These are phyloP conservation scores for Amanita exitialis DNA, from an alignment of 768 basidiomycete species.

Conservation along the genomic window DNA sequence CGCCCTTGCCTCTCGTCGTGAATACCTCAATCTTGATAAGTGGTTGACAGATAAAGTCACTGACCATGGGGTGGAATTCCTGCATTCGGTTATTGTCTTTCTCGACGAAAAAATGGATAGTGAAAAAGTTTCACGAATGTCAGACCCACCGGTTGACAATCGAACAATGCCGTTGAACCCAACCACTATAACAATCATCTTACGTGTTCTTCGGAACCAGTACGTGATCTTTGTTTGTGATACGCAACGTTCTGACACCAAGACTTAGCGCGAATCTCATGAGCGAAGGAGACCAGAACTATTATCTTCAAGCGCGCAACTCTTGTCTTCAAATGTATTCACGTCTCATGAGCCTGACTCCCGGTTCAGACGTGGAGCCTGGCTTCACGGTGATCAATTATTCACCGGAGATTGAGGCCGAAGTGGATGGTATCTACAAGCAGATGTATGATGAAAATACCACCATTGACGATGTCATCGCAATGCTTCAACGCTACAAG, in stretches of 20 bases:
- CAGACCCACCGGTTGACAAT: constrained; percentile 69
- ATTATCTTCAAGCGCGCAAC: constrained; percentile 87
- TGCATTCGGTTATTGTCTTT: constrained; percentile 81
- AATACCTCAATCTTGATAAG: constrained; percentile 93
- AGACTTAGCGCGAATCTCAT: constrained; percentile 56
- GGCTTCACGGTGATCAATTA: constrained; percentile 87
- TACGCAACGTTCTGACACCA: neutral
- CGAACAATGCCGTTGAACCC: constrained; percentile 84
- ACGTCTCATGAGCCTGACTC: constrained; percentile 87
- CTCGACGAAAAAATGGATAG: constrained; percentile 88
- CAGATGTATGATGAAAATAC: constrained; percentile 97
- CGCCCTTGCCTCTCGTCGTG: constrained; percentile 83
- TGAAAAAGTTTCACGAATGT: constrained; percentile 66
- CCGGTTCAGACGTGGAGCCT: constrained; percentile 80
- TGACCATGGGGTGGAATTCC: constrained; percentile 75
- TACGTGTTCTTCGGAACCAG: constrained; percentile 82
- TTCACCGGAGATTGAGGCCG: constrained; percentile 78
- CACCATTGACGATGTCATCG: constrained; percentile 89
- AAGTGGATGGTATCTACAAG: constrained; percentile 94
- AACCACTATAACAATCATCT: constrained; percentile 84
- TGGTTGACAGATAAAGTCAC: constrained; percentile 89
- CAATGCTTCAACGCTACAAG: constrained; percentile 79
- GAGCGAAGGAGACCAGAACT: constrained; percentile 69
- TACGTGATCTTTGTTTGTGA: constrained; percentile 23
- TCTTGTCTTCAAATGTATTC: constrained; percentile 92